A percentile compares a stretch with the other conserved stretches of the same genome.
Evolutionary conservation across 768 basidiomycete species (phyloP).

Genomic region (Trametes cingulata): DNA sequence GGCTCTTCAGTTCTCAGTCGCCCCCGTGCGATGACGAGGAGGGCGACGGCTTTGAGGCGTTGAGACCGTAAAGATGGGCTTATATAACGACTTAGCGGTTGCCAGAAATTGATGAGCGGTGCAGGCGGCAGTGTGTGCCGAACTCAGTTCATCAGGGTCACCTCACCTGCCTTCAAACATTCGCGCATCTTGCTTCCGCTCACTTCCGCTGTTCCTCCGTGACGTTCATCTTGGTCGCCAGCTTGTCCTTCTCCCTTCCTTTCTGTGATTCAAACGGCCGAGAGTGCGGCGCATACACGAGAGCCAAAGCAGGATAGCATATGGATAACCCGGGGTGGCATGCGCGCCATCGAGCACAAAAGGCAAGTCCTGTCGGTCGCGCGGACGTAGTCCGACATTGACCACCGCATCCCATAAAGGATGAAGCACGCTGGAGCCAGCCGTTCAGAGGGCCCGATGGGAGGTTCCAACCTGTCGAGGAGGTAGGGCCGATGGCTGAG

Average conservation of each 20-base stretch:
- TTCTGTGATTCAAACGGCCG: neutral
- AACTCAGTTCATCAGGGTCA: slow-evolving; percentile 1
- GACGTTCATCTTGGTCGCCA: neutral
- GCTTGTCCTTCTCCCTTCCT: neutral
- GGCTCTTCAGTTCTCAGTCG: too few species aligned
- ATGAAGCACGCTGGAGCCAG: slow-evolving; percentile 27
- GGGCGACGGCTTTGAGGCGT: slow-evolving; percentile 1
- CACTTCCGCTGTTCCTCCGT: slow-evolving; percentile 2
- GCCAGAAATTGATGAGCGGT: slow-evolving; percentile 3
- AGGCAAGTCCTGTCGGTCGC: slow-evolving; percentile 38
- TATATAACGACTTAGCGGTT: neutral
- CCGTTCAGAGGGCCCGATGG: slow-evolving; percentile 50
- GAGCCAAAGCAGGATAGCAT: neutral
- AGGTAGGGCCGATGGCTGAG: slow-evolving; percentile 62
- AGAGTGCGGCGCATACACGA: neutral
- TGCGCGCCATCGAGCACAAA: slow-evolving; percentile 61
- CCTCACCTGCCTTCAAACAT: neutral
- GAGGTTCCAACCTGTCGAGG: slow-evolving; percentile 53
- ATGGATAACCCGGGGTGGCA: slow-evolving; percentile 85
- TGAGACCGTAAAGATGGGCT: neutral
- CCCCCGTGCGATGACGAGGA: neutral
- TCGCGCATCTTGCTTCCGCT: neutral
- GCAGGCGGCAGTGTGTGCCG: neutral
- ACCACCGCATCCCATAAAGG: slow-evolving; percentile 8
- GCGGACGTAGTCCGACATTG: slow-evolving; percentile 31